Evolutionary conservation across 805 yeast genomes (phyloP), one percentile per base, ranked within the genome.

Genomic region (Candida multigemmis): DNA sequence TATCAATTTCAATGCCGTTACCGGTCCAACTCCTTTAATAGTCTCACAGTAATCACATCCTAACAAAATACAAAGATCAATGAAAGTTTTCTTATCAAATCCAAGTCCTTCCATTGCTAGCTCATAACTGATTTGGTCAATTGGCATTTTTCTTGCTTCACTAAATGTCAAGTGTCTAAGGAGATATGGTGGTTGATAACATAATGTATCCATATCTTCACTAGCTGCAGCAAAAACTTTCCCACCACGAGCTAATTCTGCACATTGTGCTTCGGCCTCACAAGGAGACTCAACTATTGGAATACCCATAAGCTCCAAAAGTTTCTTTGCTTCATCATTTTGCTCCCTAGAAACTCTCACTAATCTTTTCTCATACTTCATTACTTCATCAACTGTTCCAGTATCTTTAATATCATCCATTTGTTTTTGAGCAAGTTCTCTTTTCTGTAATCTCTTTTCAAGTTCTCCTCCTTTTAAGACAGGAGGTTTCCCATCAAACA

Each of bases 231-330:
- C 98, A 48, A 77, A 91, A 0, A 89, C 97, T 46, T 85, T 86
- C 2, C 95, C 96, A 8, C 74, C 71, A 32, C 75, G 71, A 3
- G 96, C 96, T 25, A 91, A 57, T 36, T 76, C 91, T 0, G 98
- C 97, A 62, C 98, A 91, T 45, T 91, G 97, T 0, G 98, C 95
- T 51, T 91, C 99, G 2, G 99, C 99, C 54, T 91, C 99, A 49
- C 96, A 79, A 2, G 99, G 98, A 0, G 98, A 97, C 29, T 74
- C 76, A 4, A 91, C 80, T 41, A 63, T 83, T 2, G 99, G 99
- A 26, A 91, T 81, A 0, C 99, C 99, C 99, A 91, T 91, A 19
- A 89, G 57, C 26, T 64, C 71, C 30, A 91, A 62, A 29, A 91
- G 56, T 36, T 71, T 65, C 52, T 85, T 84, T 12, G 96, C 97